Conservation (phyloP, 805 yeast species). For the Candida lessepsii region DNA sequence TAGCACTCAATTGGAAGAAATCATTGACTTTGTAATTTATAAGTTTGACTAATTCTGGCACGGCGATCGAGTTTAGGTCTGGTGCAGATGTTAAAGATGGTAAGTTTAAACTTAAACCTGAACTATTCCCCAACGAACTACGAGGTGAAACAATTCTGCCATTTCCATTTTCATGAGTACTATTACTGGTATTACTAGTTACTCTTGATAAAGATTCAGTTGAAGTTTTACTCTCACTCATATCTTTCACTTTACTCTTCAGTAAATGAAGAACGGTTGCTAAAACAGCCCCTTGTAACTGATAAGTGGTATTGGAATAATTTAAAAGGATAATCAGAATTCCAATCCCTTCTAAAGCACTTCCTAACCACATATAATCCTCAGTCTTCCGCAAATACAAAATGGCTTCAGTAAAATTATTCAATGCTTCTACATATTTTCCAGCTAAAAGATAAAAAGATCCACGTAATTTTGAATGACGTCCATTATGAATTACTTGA, state of each 20-base stretch:
- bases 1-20: slow-evolving; percentile 44
- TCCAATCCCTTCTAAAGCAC: slow-evolving; percentile 80
- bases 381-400: slow-evolving; percentile 54
- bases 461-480: slow-evolving; percentile 74
- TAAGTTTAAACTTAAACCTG: slow-evolving; percentile 17
- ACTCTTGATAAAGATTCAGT: slow-evolving; percentile 20
- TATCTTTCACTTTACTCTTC: slow-evolving; percentile 23
- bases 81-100: slow-evolving; percentile 27
- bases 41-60: slow-evolving; percentile 34
- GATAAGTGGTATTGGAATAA: slow-evolving; percentile 52
- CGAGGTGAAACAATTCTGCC: slow-evolving; percentile 29
- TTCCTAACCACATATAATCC: slow-evolving; percentile 86
- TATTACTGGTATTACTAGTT: slow-evolving; percentile 3
- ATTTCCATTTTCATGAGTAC: slow-evolving; percentile 5
- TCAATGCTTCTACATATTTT: slow-evolving; percentile 65
- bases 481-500: slow-evolving; percentile 55
- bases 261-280: slow-evolving; percentile 31
- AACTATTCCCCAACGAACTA: slow-evolving; percentile 27
- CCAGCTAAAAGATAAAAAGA: slow-evolving; percentile 82
- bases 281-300: slow-evolving; percentile 41
- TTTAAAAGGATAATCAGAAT: slow-evolving; percentile 62
- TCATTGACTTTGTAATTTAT: slow-evolving; percentile 27
- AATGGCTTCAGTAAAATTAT: slow-evolving; percentile 73
- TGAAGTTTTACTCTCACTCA: slow-evolving; percentile 28
- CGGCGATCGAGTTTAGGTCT: slow-evolving; percentile 27